Conservation (phyloP, 192 early-diverging fungal species). For the Rhizoclosmatium globosum region DNA sequence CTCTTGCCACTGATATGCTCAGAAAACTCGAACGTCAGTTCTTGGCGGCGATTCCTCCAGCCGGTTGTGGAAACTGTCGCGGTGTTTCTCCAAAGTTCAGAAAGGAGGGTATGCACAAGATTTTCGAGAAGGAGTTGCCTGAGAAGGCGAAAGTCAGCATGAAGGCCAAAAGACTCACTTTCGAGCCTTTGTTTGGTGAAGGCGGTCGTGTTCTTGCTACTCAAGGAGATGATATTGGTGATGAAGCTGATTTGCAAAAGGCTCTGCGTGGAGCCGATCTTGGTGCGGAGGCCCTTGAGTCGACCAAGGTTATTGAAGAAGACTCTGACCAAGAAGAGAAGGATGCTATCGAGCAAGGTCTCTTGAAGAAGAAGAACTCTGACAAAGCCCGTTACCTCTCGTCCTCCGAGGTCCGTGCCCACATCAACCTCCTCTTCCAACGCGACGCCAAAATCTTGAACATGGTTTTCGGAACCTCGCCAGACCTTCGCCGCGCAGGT, state of each 20-base stretch:
- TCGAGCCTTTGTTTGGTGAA: slow-evolving; percentile 42
- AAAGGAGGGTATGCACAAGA: slow-evolving; percentile 82
- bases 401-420: slow-evolving; percentile 80
- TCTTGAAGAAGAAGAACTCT: slow-evolving; percentile 8
- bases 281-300: slow-evolving; percentile 35
- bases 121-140: slow-evolving; percentile 80
- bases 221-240: slow-evolving; percentile 4
- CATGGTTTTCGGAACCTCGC: slow-evolving; percentile 77
- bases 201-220: not conserved
- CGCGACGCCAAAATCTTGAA: slow-evolving; percentile 79
- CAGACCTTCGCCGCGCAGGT: slow-evolving; percentile 14
- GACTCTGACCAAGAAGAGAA: slow-evolving; percentile 39
- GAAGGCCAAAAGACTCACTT: slow-evolving; percentile 63
- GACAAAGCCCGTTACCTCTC: slow-evolving; percentile 60
- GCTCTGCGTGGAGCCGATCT: slow-evolving; percentile 31
- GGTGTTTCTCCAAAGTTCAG: slow-evolving; percentile 74
- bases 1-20: slow-evolving; percentile 54
- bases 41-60: slow-evolving; percentile 48
- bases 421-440: slow-evolving; percentile 78
- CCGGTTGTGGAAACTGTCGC: slow-evolving; percentile 55
- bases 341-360: slow-evolving; percentile 16
- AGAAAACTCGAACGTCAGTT: slow-evolving; percentile 60
- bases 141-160: slow-evolving; percentile 70
- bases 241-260: slow-evolving; percentile 21
- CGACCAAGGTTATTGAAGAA: slow-evolving; percentile 1